Evolutionary conservation across 1,139 yeast species (phyloP).

Genomic region (Blastobotrys arbuscula): DNA sequence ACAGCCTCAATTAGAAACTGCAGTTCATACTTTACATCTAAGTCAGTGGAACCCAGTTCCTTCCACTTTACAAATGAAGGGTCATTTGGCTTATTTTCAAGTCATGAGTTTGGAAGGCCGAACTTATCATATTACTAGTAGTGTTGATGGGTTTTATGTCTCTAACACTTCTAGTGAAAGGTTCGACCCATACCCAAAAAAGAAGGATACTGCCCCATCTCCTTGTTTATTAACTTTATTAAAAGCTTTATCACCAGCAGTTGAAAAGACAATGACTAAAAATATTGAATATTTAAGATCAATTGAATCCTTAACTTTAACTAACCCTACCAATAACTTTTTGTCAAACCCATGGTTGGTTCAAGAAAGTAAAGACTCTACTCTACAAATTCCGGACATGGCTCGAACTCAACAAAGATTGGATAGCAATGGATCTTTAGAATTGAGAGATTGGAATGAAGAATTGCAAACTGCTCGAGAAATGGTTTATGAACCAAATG

Average conservation of each 20-base stretch:
- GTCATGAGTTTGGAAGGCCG: slow-evolving; percentile 79
- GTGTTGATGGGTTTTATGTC: slow-evolving; percentile 71
- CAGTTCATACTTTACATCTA: slow-evolving; percentile 50
- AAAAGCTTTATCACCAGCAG: slow-evolving; percentile 49
- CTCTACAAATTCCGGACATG: slow-evolving; percentile 46
- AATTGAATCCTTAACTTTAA: slow-evolving; percentile 47
- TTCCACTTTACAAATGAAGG: slow-evolving; percentile 49
- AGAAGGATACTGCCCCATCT: slow-evolving; percentile 33
- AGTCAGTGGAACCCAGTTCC: slow-evolving; percentile 92
- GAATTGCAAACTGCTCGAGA: slow-evolving; percentile 82
- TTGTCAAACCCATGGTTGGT: slow-evolving; percentile 77
- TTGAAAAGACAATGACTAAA: slow-evolving; percentile 39
- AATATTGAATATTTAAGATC: slow-evolving; percentile 43
- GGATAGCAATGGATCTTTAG: slow-evolving; percentile 9
- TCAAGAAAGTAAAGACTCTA: slow-evolving; percentile 26
- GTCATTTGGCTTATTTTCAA: slow-evolving; percentile 75
- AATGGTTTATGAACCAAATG: slow-evolving; percentile 41
- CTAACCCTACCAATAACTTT: slow-evolving; percentile 57
- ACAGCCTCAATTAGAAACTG: slow-evolving; percentile 18
- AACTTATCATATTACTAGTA: slow-evolving; percentile 69
- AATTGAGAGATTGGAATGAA: slow-evolving; percentile 75
- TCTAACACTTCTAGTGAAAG: slow-evolving; percentile 60
- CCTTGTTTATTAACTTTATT: slow-evolving; percentile 51
- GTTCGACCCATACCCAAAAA: slow-evolving; percentile 57
- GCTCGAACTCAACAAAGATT: slow-evolving; percentile 51